These are phyloP conservation scores for Aspergillus haitiensis DNA, from an alignment of 495 filamentous ascomycete genomes.

Conservation along the genomic window DNA sequence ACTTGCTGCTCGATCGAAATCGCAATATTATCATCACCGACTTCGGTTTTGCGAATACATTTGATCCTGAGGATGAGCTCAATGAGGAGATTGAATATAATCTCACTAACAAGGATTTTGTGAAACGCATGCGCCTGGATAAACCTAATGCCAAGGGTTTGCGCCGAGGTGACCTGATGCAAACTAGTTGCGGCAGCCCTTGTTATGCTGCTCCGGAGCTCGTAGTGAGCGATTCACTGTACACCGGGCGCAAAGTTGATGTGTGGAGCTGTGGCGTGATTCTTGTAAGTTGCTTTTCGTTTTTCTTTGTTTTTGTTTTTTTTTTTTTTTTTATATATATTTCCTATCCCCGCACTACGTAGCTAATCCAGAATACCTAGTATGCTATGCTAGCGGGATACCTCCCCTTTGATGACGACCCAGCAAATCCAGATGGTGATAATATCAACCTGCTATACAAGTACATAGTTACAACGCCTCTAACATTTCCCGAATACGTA, in stretches of 20 bases:
- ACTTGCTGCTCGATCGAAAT: slow-evolving; percentile 91
- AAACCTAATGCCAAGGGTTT: slow-evolving; percentile 80
- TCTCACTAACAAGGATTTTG: slow-evolving; percentile 78
- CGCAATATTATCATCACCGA: slow-evolving; percentile 99
- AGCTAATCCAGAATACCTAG: slow-evolving; percentile 44
- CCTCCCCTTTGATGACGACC: slow-evolving; percentile 98
- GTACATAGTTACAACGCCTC: slow-evolving; percentile 95
- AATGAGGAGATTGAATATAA: slow-evolving; percentile 88
- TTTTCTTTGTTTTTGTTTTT: not conserved
- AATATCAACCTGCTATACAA: slow-evolving; percentile 99
- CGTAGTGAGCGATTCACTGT: slow-evolving; percentile 95
- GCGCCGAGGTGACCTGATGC: slow-evolving; percentile 65
- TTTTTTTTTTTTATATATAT: too few relatives aligned
- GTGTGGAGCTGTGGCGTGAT: slow-evolving; percentile 99
- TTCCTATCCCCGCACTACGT: not conserved
- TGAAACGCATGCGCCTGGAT: slow-evolving; percentile 76
- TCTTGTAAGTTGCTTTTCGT: slow-evolving; percentile 67
- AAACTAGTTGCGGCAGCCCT: slow-evolving; percentile 58
- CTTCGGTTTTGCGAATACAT: slow-evolving; percentile 98
- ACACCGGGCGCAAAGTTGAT: slow-evolving; percentile 96
- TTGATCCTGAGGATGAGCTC: slow-evolving; percentile 84
- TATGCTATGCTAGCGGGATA: slow-evolving; percentile 99
- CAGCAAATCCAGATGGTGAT: slow-evolving; percentile 96
- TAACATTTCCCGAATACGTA: slow-evolving; percentile 99
- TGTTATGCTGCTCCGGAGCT: slow-evolving; percentile 98